Conservation (phyloP, 148 eudicot species). For the Persicaria tinctoria region DNA sequence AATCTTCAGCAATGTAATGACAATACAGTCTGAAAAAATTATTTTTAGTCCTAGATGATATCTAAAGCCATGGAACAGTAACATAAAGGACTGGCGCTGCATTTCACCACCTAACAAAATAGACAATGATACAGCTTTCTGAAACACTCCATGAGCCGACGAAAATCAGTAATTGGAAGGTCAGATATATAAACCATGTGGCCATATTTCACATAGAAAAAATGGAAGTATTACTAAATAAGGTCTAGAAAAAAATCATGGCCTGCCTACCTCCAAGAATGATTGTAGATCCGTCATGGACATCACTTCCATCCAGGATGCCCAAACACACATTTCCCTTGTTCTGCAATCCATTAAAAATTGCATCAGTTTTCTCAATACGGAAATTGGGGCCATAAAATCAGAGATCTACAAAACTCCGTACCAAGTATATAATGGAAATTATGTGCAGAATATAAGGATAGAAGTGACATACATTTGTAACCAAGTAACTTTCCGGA, state of each 20-base stretch:
- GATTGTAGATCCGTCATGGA: slow-evolving; percentile 38
- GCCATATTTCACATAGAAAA: too few relatives aligned
- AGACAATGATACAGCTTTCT: neutral
- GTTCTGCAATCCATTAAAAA: slow-evolving; percentile 26
- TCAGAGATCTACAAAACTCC: neutral
- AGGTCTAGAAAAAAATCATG: neutral
- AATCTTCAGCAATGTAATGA: neutral
- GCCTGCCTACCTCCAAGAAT: slow-evolving; percentile 46
- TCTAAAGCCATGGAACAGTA: too few relatives aligned
- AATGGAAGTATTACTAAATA: neutral
- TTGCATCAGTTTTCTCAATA: neutral
- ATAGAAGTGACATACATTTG: slow-evolving; percentile 27
- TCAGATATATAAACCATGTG: neutral
- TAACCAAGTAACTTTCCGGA: slow-evolving; percentile 50
- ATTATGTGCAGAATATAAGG: neutral
- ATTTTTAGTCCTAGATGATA: neutral
- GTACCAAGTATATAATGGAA: neutral
- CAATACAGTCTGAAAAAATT: neutral
- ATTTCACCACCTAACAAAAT: neutral
- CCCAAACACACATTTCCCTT: slow-evolving; percentile 63
- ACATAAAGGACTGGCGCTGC: neutral
- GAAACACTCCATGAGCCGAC: neutral
- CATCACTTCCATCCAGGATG: slow-evolving; percentile 50
- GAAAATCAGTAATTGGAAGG: neutral
- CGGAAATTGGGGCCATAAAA: neutral